A percentile compares a stretch with the other conserved stretches of the same genome.
These are phyloP conservation scores for Phyllosticta ampelicida DNA, from an alignment of 2,329 filamentous ascomycete genomes.

Conservation along the genomic window DNA sequence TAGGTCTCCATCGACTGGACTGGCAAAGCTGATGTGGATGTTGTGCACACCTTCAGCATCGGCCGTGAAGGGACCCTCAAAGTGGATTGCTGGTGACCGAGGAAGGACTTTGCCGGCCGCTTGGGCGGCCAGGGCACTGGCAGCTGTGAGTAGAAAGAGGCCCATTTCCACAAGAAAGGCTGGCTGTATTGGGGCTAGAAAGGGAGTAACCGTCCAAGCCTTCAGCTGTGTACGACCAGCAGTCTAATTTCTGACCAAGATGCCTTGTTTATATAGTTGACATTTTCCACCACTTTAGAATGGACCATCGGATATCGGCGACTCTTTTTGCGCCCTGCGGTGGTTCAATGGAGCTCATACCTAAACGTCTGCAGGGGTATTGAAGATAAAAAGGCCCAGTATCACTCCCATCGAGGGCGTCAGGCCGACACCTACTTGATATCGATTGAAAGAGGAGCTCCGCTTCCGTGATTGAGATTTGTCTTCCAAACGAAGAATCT, in stretches of 20 bases:
- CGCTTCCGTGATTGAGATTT: neutral
- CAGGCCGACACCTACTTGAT: neutral
- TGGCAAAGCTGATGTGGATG: slow-evolving; percentile 15
- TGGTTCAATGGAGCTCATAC: neutral
- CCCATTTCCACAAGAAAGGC: neutral
- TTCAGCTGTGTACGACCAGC: neutral
- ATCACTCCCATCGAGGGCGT: neutral
- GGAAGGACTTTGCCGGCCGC: slow-evolving; percentile 5
- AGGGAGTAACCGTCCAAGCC: neutral
- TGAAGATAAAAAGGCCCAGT: neutral
- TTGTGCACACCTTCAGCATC: slow-evolving; percentile 15
- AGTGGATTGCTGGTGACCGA: slow-evolving; percentile 3
- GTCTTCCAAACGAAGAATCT: neutral
- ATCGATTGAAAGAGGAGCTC: neutral
- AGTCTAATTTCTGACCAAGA: neutral
- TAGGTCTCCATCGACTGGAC: slow-evolving; percentile 16
- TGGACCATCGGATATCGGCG: neutral
- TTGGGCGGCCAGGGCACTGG: neutral
- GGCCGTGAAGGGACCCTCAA: slow-evolving; percentile 13
- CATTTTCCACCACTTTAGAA: neutral
- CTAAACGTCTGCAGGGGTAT: neutral
- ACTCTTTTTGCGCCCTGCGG: neutral
- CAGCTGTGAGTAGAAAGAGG: neutral
- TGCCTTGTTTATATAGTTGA: neutral
- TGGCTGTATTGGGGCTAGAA: neutral